Percentiles rank a stretch among this genome's conserved stretches.
Conservation (phyloP, 371 early-diverging fungal species). For the Cokeromyces recurvatus region DNA sequence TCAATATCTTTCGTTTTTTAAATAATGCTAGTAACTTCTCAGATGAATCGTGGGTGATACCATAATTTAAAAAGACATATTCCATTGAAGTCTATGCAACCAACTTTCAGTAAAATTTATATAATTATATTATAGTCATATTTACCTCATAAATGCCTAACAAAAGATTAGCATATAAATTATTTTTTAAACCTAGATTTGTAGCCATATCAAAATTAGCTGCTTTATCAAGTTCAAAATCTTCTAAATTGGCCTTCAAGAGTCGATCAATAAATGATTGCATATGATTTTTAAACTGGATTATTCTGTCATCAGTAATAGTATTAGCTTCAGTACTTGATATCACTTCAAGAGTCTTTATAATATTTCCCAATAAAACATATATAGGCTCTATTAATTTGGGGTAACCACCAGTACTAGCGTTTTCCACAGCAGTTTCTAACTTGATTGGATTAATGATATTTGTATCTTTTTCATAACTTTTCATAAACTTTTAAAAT, state of each 20-base stretch:
- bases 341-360: constrained; percentile 17
- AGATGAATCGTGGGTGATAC: constrained; percentile 19
- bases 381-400: constrained; percentile 36
- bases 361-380: constrained; percentile 26
- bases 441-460: constrained; percentile 35
- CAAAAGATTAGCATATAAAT: constrained; percentile 39
- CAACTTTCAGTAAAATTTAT: background rate
- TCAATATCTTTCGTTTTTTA: constrained; percentile 26
- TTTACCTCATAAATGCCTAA: constrained; percentile 50
- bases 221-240: constrained; percentile 53
- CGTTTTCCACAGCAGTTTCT: constrained; percentile 45
- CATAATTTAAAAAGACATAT: constrained; percentile 22
- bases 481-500: constrained; percentile 22
- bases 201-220: constrained; percentile 50
- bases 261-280: constrained; percentile 26
- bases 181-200: constrained; percentile 46
- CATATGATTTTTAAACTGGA: constrained; percentile 7
- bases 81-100: constrained; percentile 35
- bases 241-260: constrained; percentile 40
- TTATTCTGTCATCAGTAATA: constrained; percentile 4
- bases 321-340: background rate
- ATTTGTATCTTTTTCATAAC: constrained; percentile 26
- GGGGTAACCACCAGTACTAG: constrained; percentile 31
- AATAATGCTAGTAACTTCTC: constrained; percentile 32
- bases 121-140: constrained; percentile 1